phyloP scores from a whole-genome alignment of 768 basidiomycete genomes.

The Termitomyces heimii region DNA sequence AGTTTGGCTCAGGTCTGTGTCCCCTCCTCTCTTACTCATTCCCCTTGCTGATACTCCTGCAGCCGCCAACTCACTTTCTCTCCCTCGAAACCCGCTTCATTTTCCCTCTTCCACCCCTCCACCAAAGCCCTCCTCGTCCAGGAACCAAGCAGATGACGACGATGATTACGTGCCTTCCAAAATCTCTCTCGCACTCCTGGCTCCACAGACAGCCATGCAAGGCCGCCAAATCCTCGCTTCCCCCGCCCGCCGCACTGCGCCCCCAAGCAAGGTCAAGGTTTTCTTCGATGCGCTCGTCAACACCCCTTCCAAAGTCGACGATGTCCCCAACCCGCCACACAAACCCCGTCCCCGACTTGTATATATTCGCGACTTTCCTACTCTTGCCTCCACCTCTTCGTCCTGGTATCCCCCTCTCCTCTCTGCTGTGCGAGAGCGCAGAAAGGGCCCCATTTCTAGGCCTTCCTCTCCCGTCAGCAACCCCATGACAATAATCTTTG shows the following conservation, averaged over 20 bases:
- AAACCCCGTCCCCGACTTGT: conserved; percentile 61
- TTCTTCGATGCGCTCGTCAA: conserved; percentile 82
- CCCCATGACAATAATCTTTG: conserved; percentile 82
- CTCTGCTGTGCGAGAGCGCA: conserved; percentile 69
- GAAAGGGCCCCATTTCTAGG: conserved; percentile 57
- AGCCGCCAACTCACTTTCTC: conserved; percentile 67
- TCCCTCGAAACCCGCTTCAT: conserved; percentile 75
- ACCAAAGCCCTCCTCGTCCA: conserved; percentile 16
- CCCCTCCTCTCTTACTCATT: neutral
- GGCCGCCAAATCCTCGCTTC: conserved; percentile 36
- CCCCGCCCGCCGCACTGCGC: conserved; percentile 33
- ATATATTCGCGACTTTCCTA: conserved; percentile 79
- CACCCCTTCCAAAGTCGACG: conserved; percentile 29
- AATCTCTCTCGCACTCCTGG: conserved; percentile 37
- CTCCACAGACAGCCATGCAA: conserved; percentile 25
- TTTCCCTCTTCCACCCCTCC: conserved; percentile 33
- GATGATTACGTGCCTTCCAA: conserved; percentile 32
- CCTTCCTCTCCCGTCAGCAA: conserved; percentile 54
- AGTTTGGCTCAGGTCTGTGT: conserved; percentile 68
- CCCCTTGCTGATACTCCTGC: neutral
- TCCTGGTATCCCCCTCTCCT: conserved; percentile 81
- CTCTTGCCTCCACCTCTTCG: conserved; percentile 64
- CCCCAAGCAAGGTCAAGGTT: conserved; percentile 53
- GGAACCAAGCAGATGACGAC: conserved; percentile 39
- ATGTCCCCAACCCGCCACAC: conserved; percentile 8